A percentile compares a stretch with the other conserved stretches of the same genome.
These are phyloP conservation scores for Colletotrichum plurivorum DNA, from an alignment of 2,329 filamentous ascomycete species.

Conservation along the genomic window DNA sequence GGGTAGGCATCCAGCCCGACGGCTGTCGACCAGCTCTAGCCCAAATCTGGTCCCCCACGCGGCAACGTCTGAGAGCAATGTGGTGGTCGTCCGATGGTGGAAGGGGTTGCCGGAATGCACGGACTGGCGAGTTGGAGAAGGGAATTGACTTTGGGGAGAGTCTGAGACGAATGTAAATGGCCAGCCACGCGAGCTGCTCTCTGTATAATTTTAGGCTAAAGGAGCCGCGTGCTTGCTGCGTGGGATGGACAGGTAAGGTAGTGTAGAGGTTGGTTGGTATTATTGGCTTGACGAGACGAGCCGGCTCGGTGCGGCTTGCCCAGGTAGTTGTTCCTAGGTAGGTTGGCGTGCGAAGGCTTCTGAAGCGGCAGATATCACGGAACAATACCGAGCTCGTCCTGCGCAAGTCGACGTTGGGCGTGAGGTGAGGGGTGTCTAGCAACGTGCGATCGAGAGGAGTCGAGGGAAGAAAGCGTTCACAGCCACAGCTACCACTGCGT, in stretches of 20 bases:
- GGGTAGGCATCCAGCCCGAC: background rate
- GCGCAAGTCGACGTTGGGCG: background rate
- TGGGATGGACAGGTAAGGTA: background rate
- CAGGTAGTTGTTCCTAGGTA: background rate
- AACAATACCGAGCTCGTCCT: constrained; percentile 27
- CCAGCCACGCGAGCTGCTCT: background rate
- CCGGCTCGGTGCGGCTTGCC: background rate
- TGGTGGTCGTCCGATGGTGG: constrained; percentile 32
- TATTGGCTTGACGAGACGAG: background rate
- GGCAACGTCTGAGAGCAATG: constrained; percentile 28
- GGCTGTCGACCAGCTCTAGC: constrained; percentile 22
- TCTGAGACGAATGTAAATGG: background rate
- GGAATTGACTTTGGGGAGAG: constrained; percentile 12
- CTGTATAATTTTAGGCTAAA: constrained; percentile 31
- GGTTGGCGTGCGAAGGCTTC: background rate
- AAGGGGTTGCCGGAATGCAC: constrained; percentile 17
- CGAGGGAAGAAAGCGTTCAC: constrained; percentile 9
- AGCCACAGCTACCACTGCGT: background rate
- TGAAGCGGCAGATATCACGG: constrained; percentile 1
- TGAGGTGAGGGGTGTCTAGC: background rate
- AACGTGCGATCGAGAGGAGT: background rate
- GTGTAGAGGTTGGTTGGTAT: no score
- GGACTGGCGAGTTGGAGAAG: background rate
- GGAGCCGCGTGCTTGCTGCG: constrained; percentile 20
- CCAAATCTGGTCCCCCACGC: constrained; percentile 30